These are phyloP conservation scores for Pseudogymnoascus sp. DNA, from an alignment of 2,329 filamentous ascomycete species.

Conservation along the genomic window DNA sequence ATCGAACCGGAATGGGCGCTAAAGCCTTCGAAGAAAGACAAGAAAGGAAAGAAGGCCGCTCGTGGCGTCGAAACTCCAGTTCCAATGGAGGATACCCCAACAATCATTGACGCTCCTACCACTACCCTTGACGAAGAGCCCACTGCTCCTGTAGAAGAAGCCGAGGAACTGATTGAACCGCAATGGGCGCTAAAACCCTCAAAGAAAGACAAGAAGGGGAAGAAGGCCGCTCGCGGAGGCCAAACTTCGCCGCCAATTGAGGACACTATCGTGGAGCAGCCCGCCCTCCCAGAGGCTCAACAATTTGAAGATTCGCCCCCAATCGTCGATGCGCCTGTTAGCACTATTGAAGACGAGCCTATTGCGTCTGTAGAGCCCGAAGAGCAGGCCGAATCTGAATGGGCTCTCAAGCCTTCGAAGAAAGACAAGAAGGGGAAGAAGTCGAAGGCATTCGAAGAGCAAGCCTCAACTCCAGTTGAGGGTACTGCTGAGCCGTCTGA, in stretches of 20 bases:
- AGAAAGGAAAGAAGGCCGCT: slow-evolving; percentile 22
- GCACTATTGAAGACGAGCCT: neutral
- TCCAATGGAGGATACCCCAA: neutral
- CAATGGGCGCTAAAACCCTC: neutral
- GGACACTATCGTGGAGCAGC: neutral
- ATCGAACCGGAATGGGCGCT: slow-evolving; percentile 9
- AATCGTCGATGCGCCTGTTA: neutral
- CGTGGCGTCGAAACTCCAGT: neutral
- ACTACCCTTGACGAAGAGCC: neutral
- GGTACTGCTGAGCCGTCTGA: neutral
- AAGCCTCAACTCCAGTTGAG: neutral
- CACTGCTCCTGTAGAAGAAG: slow-evolving; percentile 15
- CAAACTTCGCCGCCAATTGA: neutral
- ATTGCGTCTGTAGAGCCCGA: neutral
- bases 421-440: slow-evolving; percentile 31
- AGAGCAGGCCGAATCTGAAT: neutral
- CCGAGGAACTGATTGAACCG: neutral
- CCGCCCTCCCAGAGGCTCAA: neutral
- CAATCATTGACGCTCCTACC: neutral
- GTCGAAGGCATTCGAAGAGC: slow-evolving; percentile 10
- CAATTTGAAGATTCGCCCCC: neutral
- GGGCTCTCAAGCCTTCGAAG: slow-evolving; percentile 4
- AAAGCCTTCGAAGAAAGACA: slow-evolving; percentile 30
- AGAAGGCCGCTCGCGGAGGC: slow-evolving; percentile 25
- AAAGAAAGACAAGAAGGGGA: slow-evolving; percentile 23